These are phyloP conservation scores for Exophiala calicioides DNA, from an alignment of 2,329 filamentous ascomycete species.

Conservation along the genomic window DNA sequence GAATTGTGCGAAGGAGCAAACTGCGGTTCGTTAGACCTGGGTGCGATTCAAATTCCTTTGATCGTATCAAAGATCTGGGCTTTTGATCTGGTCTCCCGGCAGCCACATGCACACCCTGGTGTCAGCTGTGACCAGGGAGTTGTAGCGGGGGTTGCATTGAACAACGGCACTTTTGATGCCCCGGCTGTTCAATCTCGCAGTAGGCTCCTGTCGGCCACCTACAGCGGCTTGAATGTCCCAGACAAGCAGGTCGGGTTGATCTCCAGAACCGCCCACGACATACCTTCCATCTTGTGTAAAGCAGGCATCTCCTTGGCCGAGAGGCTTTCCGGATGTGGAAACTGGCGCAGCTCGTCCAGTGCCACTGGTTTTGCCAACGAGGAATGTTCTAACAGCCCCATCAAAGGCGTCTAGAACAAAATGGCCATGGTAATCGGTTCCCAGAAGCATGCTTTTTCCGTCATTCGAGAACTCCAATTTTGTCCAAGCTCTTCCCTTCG, in stretches of 20 bases:
- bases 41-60: too few relatives aligned
- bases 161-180: slow-evolving; percentile 68
- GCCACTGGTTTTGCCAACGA: slow-evolving; percentile 53
- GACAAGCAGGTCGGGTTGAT: slow-evolving; percentile 70
- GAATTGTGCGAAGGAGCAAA: too few relatives aligned
- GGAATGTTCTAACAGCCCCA: slow-evolving; percentile 73
- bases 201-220: slow-evolving; percentile 55
- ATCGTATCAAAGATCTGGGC: slow-evolving; percentile 22
- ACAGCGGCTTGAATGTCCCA: slow-evolving; percentile 74
- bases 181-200: slow-evolving; percentile 45
- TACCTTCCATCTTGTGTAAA: slow-evolving; percentile 89
- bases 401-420: slow-evolving; percentile 93
- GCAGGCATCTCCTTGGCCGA: slow-evolving; percentile 72
- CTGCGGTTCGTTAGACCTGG: too few relatives aligned
- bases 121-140: slow-evolving; percentile 88
- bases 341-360: slow-evolving; percentile 53
- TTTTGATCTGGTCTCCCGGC: slow-evolving; percentile 44
- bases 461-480: slow-evolving; percentile 96
- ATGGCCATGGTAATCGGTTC: slow-evolving; percentile 80
- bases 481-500: slow-evolving; percentile 66
- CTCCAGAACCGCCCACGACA: slow-evolving; percentile 74
- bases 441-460: slow-evolving; percentile 80
- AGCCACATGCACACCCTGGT: slow-evolving; percentile 79
- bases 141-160: slow-evolving; percentile 87
- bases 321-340: slow-evolving; percentile 56